Percentiles rank a stretch among this genome's conserved stretches.
phyloP scores from a whole-genome alignment of 2,329 filamentous ascomycete species.

The Colletotrichum nymphaeae region DNA sequence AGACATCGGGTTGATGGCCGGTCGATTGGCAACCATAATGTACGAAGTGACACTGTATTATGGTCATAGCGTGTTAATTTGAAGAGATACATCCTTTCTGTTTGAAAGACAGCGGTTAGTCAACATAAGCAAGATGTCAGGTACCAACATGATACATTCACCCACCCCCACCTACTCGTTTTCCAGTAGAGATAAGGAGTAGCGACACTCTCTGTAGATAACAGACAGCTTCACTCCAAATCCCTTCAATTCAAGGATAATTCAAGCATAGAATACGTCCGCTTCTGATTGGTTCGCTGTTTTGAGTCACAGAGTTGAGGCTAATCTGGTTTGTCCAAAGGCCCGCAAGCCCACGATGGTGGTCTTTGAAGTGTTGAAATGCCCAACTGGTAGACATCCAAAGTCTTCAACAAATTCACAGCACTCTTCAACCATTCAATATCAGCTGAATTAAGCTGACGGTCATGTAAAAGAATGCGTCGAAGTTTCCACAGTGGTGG shows the following conservation, averaged over 20 bases:
- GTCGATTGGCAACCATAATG: not conserved
- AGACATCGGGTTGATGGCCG: not conserved
- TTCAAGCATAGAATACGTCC: too few species aligned
- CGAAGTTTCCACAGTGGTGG: not conserved
- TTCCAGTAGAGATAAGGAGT: not conserved
- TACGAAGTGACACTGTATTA: not conserved
- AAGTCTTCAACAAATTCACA: not conserved
- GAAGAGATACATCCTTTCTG: too few species aligned
- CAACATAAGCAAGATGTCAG: not conserved
- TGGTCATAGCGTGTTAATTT: not conserved
- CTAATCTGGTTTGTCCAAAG: not conserved
- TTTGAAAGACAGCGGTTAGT: too few species aligned
- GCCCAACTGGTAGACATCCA: not conserved
- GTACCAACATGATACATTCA: not conserved
- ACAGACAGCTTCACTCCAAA: too few species aligned
- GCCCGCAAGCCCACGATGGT: not conserved
- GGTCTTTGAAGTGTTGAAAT: not conserved
- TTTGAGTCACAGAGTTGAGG: not conserved
- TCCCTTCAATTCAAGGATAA: too few species aligned
- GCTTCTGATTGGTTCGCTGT: not conserved
- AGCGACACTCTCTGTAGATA: too few species aligned
- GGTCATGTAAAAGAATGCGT: not conserved
- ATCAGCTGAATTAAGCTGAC: not conserved
- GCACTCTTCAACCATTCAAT: not conserved
- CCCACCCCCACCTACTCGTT: not conserved